phyloP scores from a whole-genome alignment of 306 rosid species.

The Datisca glomerata region DNA sequence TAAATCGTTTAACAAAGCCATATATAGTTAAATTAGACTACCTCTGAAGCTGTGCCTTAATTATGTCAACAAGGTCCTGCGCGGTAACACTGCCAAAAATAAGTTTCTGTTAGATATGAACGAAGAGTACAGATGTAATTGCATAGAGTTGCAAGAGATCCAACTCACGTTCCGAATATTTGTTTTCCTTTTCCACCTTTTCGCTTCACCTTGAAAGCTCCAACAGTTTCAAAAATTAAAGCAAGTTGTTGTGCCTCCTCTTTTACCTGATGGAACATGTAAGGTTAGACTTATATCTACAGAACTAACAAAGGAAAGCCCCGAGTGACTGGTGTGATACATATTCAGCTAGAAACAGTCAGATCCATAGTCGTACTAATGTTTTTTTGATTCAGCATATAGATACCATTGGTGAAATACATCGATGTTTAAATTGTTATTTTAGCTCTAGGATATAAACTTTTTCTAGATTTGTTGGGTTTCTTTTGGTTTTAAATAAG shows the following conservation, averaged over 20 bases:
- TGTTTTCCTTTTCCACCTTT: constrained; percentile 96
- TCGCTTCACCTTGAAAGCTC: constrained; percentile 91
- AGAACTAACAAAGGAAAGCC: no score
- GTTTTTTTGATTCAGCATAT: no score
- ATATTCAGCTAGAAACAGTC: no score
- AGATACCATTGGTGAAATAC: no score
- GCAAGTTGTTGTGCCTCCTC: constrained; percentile 97
- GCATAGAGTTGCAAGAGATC: constrained; percentile 4
- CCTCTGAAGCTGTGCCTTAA: constrained; percentile 96
- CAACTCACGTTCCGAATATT: constrained; percentile 70
- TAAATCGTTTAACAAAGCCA: no score
- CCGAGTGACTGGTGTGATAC: no score
- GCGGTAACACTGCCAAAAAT: constrained; percentile 63
- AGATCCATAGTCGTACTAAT: no score
- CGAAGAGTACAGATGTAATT: constrained; percentile 5
- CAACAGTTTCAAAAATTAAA: constrained; percentile 69
- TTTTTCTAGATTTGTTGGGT: no score
- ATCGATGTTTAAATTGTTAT: no score
- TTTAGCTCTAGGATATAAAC: no score
- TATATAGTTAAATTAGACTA: constrained; percentile 18
- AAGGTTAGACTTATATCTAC: no score
- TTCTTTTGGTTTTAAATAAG: no score
- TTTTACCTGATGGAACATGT: constrained; percentile 45
- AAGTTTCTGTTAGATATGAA: constrained; percentile 19
- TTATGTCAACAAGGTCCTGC: constrained; percentile 94